These are phyloP conservation scores for Teratosphaeria viscida DNA, from an alignment of 2,329 filamentous ascomycete genomes.

Conservation along the genomic window DNA sequence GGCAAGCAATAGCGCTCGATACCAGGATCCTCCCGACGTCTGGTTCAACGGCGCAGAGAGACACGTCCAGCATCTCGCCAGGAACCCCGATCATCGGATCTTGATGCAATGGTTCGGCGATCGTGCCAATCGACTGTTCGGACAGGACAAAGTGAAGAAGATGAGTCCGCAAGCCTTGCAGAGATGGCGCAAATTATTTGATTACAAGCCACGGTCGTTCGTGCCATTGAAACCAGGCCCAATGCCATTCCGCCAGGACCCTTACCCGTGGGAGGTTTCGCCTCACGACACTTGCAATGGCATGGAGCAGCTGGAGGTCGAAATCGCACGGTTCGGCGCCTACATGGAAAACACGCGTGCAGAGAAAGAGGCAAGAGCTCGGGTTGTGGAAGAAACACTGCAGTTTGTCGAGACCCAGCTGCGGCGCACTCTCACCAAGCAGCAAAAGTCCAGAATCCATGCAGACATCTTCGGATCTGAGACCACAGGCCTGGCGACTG, in stretches of 20 bases:
- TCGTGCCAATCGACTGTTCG: not conserved
- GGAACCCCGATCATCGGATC: not conserved
- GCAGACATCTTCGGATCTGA: constrained; percentile 44
- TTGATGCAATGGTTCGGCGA: not conserved
- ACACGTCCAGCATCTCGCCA: not conserved
- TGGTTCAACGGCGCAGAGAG: not conserved
- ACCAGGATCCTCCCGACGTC: not conserved
- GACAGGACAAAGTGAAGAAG: not conserved
- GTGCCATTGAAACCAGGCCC: not conserved
- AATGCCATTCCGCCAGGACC: not conserved
- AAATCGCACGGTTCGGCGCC: constrained; percentile 36
- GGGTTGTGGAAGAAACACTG: constrained; percentile 22
- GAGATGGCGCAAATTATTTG: not conserved
- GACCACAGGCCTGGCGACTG: constrained; percentile 40
- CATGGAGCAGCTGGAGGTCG: constrained; percentile 12
- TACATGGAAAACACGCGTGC: constrained; percentile 34
- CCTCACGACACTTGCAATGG: not conserved
- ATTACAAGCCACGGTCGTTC: not conserved
- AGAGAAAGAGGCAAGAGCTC: constrained; percentile 32
- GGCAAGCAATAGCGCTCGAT: not conserved
- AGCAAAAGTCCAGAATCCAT: constrained; percentile 8
- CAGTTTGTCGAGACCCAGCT: not conserved
- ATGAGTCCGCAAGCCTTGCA: not conserved
- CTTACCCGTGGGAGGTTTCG: not conserved
- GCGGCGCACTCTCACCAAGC: not conserved